A percentile compares a stretch with the other conserved stretches of the same genome.
These are phyloP conservation scores for Drechslerella dactyloides DNA, from an alignment of 2,329 filamentous ascomycete genomes.

Conservation along the genomic window DNA sequence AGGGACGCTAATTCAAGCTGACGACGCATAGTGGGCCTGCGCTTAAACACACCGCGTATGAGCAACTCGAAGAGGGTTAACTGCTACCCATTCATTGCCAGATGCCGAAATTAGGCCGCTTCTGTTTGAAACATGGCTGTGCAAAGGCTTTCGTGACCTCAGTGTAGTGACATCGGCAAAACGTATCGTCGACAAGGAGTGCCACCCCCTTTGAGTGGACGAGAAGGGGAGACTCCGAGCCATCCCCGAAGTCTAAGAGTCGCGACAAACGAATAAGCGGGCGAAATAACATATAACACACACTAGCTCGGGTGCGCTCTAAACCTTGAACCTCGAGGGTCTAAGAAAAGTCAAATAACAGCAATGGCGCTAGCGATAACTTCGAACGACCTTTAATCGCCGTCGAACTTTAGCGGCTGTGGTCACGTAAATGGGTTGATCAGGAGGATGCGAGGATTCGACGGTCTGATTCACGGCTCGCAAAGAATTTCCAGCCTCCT, in stretches of 20 bases:
- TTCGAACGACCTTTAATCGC: too few species aligned
- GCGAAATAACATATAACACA: conserved; percentile 12
- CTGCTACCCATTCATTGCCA: conserved; percentile 21
- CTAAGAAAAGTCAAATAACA: background rate
- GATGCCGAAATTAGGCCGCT: conserved; percentile 46
- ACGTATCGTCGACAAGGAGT: background rate
- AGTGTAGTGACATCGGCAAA: conserved; percentile 23
- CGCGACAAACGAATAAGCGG: conserved; percentile 51
- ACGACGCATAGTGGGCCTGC: conserved; percentile 43
- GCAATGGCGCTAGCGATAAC: too few species aligned
- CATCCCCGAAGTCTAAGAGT: conserved; percentile 32
- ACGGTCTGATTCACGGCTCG: conserved; percentile 37
- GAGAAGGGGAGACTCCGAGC: conserved; percentile 1
- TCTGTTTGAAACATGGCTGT: conserved; percentile 46
- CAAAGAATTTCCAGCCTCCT: conserved; percentile 46
- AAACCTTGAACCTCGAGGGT: conserved; percentile 34
- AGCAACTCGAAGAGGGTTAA: conserved; percentile 14
- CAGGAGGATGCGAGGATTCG: conserved; percentile 10
- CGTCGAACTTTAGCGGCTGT: background rate
- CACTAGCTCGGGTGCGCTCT: conserved; percentile 35
- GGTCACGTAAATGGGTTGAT: conserved; percentile 8
- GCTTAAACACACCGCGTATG: conserved; percentile 47
- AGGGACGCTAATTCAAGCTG: conserved; percentile 33
- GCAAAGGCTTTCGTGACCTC: conserved; percentile 18
- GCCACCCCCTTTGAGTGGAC: background rate